Base-by-base conservation (phyloP, 2,329 filamentous ascomycete genomes). In the Tolypocladium cylindrosporum region DNA sequence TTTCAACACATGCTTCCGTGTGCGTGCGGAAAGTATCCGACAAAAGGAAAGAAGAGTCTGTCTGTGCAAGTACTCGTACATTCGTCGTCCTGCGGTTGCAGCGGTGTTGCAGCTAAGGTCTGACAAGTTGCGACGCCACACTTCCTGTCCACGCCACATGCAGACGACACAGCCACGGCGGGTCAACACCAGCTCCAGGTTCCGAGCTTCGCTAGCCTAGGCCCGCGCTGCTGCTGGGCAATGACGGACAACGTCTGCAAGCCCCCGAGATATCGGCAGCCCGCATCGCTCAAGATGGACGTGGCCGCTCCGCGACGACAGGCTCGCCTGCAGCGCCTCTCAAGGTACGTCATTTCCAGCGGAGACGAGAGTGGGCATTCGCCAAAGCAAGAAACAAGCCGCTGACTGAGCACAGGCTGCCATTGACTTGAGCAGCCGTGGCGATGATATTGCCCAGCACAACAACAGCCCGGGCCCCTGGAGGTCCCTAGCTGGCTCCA, bases 111-210 rank as follows among this genome's bases (percentile, higher is more conserved):
- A 45, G 42, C 24, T 27, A 27, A 48, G 14, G n/a, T 43, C 42
- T 24, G 9, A 9, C 19, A 21, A 7, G 43, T 27, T 24, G 24
- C 8, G 13, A 27, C n/a, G 21, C 21, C 13, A 31, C 27, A 31
- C 4, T 31, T 36, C 16, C 48, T n/a, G 2, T n/a, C 31, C 42
- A 11, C 36, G 48, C 48, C 48, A 51, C 48, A 31, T 19, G 27
- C 27, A 31, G 24, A 31, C 24, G 24, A 16, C 31, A 51, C 48
- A 51, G 63, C 62, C 63, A 65, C 63, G 60, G 58, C 62, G 60
- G 63, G 63, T 61, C 62, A 61, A 59, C 27, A 53, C 52, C 60
- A 61, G 53, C 58, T 63, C 61, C 58, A 61, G 57, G 48, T 59
- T 58, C 61, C 55, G 57, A 19, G 31, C 9, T 51, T 36, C 48